These are phyloP conservation scores for Ophiostoma fasciatum DNA, from an alignment of 2,329 filamentous ascomycete genomes.

Conservation along the genomic window DNA sequence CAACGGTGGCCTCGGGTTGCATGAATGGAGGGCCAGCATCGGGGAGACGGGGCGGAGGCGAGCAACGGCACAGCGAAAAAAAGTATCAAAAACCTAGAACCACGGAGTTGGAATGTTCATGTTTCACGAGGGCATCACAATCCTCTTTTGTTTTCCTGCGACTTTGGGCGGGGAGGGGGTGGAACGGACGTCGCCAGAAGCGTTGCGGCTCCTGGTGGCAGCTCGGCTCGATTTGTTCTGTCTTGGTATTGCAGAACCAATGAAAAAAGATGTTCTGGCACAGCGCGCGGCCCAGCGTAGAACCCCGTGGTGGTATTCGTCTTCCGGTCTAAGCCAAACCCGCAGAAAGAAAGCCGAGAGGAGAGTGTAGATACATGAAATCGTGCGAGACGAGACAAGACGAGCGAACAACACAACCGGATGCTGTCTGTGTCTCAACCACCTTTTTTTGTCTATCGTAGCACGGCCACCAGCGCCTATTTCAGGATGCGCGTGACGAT, in stretches of 20 bases:
- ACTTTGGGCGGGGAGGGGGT: no score
- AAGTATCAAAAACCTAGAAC: no score
- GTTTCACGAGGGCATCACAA: no score
- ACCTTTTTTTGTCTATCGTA: constrained; percentile 1
- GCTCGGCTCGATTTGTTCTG: no score
- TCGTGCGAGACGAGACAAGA: background rate
- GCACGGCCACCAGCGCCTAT: constrained; percentile 18
- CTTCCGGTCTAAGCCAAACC: no score
- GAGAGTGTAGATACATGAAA: constrained; percentile 8
- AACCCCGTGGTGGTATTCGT: no score
- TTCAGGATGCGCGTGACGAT: constrained; percentile 60
- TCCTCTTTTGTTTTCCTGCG: no score
- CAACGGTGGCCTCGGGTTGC: background rate
- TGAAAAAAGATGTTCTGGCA: background rate
- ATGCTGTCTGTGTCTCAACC: no score
- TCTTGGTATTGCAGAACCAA: background rate
- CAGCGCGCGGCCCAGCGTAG: no score
- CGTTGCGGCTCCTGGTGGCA: no score
- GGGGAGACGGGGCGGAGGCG: background rate
- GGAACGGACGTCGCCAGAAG: no score
- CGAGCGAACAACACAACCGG: no score
- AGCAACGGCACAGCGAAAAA: background rate
- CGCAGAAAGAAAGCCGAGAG: constrained; percentile 10
- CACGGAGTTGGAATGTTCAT: background rate
- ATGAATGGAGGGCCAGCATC: constrained; percentile 1